Base-by-base conservation (phyloP, 108 stramenopile genomes). In the Pseudonitzschia pungens region DNA sequence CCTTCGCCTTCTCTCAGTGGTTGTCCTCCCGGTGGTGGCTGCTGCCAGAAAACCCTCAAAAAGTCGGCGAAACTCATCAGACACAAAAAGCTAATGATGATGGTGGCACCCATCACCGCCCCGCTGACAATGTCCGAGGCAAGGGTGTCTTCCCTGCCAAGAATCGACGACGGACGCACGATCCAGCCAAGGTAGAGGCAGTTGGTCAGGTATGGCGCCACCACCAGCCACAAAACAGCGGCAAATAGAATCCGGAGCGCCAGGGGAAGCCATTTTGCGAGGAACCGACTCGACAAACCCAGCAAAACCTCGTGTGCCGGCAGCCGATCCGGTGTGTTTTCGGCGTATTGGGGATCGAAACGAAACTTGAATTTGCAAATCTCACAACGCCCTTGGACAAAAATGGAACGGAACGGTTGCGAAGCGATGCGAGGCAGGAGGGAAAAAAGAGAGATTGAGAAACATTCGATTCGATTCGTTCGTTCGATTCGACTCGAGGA, bases 21-120 rank as follows among this genome's bases (percentile, higher is more conserved):
- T 27, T 69, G 75, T 66, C 71, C 73, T 54, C 69, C 59, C 68
- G 74, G 73, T 56, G 67, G 65, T 56, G 67, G 65, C 59, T 80
- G 80, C 62, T 85, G 82, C 86, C 85, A 89, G 20, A 92, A 83
- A 57, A 93, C 85, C 65, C 96, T 74, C 58, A 98, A 76, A 80
- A 97, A 98, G 77, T 98, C 97, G 7, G 92, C 92, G 77, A 98
- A 96, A 73, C 92, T 92, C 96, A 98, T 96, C 12, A 98, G 74
- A 45, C 82, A 83, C 29, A 98, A 81, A 65, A 98, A 97, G 70
- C 86, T 89, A 31, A 97, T 82, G 6, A 96, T 87, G 63, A 97
- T 84, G 31, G 87, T 74, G 44, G 87, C 84, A 0, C 85, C 89
- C 65, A 94, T 86, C 26, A 97, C 87, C 1, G 84, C 91, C 18